These are phyloP conservation scores for Leishmania amazonensis DNA, from an alignment of 208 protist genomes.

Conservation along the genomic window DNA sequence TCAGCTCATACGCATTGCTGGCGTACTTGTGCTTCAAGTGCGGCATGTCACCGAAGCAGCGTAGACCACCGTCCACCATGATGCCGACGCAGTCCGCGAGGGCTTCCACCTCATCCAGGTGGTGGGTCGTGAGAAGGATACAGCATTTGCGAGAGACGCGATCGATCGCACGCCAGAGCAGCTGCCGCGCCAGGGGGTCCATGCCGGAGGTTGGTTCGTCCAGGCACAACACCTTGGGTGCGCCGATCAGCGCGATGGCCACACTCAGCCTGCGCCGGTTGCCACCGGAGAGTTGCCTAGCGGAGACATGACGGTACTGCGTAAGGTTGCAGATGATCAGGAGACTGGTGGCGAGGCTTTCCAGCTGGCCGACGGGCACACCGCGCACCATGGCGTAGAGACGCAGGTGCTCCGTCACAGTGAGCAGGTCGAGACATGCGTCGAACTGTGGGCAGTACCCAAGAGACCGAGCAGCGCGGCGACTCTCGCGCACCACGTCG, in stretches of 20 bases:
- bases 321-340: slow-evolving; percentile 35
- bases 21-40: slow-evolving; percentile 89
- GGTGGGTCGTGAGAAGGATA: slow-evolving; percentile 91
- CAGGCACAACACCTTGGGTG: slow-evolving; percentile 62
- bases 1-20: slow-evolving; percentile 74
- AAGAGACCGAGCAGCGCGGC: slow-evolving; percentile 55
- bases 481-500: slow-evolving; percentile 48
- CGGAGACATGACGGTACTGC: slow-evolving; percentile 38
- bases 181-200: slow-evolving; percentile 61
- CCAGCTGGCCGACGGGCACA: slow-evolving; percentile 28
- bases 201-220: slow-evolving; percentile 82
- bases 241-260: slow-evolving; percentile 77
- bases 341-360: slow-evolving; percentile 35
- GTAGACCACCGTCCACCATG: slow-evolving; percentile 87
- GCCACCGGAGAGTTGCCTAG: slow-evolving; percentile 54
- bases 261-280: slow-evolving; percentile 82
- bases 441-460: slow-evolving; percentile 97
- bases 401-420: slow-evolving; percentile 89
- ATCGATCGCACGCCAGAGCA: slow-evolving; percentile 75
- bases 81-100: slow-evolving; percentile 86
- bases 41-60: slow-evolving; percentile 80
- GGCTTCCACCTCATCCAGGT: slow-evolving; percentile 92
- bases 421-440: slow-evolving; percentile 92
- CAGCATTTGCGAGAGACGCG: slow-evolving; percentile 49
- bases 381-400: slow-evolving; percentile 88